phyloP scores from a whole-genome alignment of 257 asterid species.

The Verbascum thapsus region DNA sequence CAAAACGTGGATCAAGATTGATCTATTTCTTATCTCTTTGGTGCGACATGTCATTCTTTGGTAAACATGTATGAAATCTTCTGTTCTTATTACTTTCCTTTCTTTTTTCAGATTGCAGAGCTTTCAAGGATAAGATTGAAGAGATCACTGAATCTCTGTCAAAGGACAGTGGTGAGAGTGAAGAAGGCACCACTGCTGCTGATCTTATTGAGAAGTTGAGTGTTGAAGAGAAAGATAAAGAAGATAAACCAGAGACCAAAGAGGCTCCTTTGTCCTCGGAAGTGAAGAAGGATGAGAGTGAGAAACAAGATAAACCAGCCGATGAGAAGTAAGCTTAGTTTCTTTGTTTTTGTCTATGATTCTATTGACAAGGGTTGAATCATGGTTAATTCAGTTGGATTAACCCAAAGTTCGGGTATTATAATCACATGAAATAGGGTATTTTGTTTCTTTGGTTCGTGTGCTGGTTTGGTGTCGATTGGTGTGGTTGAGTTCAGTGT shows the following conservation, averaged over 20 bases:
- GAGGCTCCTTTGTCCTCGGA: constrained; percentile 38
- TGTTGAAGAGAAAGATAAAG: constrained; percentile 55
- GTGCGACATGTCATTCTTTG: not conserved
- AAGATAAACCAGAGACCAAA: constrained; percentile 50
- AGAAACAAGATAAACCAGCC: constrained; percentile 38
- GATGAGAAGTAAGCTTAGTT: constrained; percentile 37
- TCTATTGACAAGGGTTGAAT: constrained; percentile 33
- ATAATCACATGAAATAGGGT: constrained; percentile 24
- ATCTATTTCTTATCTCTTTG: not conserved
- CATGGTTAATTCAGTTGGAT: constrained; percentile 20
- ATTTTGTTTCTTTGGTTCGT: constrained; percentile 32
- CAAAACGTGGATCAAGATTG: not conserved
- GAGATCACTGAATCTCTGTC: constrained; percentile 67
- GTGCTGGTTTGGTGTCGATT: constrained; percentile 31
- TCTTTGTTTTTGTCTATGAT: constrained; percentile 27
- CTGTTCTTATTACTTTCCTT: constrained; percentile 19
- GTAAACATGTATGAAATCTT: not conserved
- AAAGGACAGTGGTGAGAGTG: constrained; percentile 40
- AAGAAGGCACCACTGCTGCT: constrained; percentile 62
- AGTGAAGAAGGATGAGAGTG: constrained; percentile 42
- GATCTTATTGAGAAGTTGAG: constrained; percentile 61
- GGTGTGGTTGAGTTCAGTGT: constrained; percentile 34
- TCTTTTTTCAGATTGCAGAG: constrained; percentile 64
- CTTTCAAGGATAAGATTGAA: constrained; percentile 70
- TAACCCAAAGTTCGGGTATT: constrained; percentile 14